Evolutionary conservation across 1,139 yeast species (phyloP), one percentile per base, ranked within the genome.

Genomic region (Trichomonascaceae sp.): DNA sequence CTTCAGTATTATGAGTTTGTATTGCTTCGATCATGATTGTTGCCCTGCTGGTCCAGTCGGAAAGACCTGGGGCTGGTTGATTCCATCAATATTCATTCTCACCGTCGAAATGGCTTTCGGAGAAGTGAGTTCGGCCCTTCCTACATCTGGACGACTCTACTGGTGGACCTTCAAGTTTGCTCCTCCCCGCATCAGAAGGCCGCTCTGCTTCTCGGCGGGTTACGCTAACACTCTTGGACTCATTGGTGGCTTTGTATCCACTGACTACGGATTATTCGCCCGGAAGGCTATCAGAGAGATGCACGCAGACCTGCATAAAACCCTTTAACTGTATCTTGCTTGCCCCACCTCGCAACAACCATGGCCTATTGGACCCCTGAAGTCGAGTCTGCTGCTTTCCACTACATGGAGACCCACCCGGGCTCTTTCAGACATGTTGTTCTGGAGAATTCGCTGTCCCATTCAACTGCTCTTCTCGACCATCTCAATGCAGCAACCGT

Each of bases 111-210:
- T 60, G 13, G 62, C 74, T 13, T 68, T 75, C 69, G 66, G 77
- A 3, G 74, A 74, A 40, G 53, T 74, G 31, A 73, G 74, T 9
- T 64, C 72, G 27, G 62, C 77, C 4, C 68, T 72, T 43, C 82
- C 82, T 33, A 76, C 82, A 2, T 64, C 74, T 14, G 82, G 82
- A 33, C 81, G 81, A 9, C 59, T 75, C 17, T 74, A 72, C 74
- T 23, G 44, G 38, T 43, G 46, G 73, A 69, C 76, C 2, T 65
- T 58, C 45, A 60, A 65, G 45, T 71, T 68, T 42, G 70, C 79
- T 4, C 78, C 76, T 5, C 55, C 54, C 35, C 49, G 46, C n/a
- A 45, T 54, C 37, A 55, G 63, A 47, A 57, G 59, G n/a, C 60
- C 67, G 1, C 45, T 70, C 6, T 67, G 75, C 17, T 74, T 65